Conservation (phyloP, 2,329 filamentous ascomycete species). For the Arachnomyces sp. region DNA sequence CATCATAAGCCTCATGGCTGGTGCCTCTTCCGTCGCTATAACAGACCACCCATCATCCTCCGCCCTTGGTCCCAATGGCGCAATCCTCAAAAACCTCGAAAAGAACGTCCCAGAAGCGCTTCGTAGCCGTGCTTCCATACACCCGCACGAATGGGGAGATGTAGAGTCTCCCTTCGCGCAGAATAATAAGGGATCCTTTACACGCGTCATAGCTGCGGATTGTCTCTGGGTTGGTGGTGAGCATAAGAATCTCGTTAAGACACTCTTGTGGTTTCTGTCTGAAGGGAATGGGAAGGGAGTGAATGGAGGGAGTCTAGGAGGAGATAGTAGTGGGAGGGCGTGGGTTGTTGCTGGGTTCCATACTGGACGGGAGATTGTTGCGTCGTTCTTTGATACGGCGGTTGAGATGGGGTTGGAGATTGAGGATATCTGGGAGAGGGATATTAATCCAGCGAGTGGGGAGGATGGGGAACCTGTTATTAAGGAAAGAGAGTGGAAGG, state of each 20-base stretch:
- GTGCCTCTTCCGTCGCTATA: conserved; percentile 35
- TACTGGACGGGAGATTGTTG: conserved; percentile 48
- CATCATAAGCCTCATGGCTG: conserved; percentile 28
- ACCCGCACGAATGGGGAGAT: conserved; percentile 48
- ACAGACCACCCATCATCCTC: conserved; percentile 44
- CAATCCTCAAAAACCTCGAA: conserved; percentile 40
- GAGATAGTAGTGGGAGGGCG: conserved; percentile 39
- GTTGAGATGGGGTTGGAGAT: conserved; percentile 38
- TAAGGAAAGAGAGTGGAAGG: conserved; percentile 37
- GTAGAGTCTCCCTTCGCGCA: conserved; percentile 27
- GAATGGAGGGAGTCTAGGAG: conserved; percentile 62
- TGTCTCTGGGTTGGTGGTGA: conserved; percentile 53
- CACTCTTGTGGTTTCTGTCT: conserved; percentile 49
- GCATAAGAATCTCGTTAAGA: conserved; percentile 47
- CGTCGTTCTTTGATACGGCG: conserved; percentile 46
- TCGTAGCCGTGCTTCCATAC: conserved; percentile 25
- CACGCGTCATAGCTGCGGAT: conserved; percentile 51
- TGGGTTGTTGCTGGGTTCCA: conserved; percentile 52
- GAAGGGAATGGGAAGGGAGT: conserved; percentile 22
- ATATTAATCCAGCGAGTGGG: conserved; percentile 35
- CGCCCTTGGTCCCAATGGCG: conserved; percentile 29
- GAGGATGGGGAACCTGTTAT: conserved; percentile 32
- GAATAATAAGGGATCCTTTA: conserved; percentile 34
- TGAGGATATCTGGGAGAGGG: conserved; percentile 48
- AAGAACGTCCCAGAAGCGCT: conserved; percentile 34